phyloP scores from a whole-genome alignment of 2,329 filamentous ascomycete species.

The Colletotrichum eleusines region DNA sequence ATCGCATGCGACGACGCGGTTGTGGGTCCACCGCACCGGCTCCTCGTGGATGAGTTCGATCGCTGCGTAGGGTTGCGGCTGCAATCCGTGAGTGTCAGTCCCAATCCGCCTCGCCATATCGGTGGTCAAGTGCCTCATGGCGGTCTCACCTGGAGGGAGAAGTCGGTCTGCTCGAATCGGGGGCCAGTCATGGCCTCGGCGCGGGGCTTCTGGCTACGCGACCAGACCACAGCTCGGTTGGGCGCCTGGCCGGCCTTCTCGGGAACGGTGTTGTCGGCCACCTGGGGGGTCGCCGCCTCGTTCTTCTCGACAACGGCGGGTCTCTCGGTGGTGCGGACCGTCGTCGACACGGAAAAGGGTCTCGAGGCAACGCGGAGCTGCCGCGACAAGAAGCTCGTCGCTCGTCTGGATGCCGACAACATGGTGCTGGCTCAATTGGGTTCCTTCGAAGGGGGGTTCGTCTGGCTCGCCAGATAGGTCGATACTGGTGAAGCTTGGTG shows the following conservation, averaged over 20 bases:
- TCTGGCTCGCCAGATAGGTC: slow-evolving; percentile 34
- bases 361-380: slow-evolving; percentile 59
- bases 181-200: slow-evolving; percentile 91
- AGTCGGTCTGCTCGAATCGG: slow-evolving; percentile 96
- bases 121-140: slow-evolving; percentile 11
- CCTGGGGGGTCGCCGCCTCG: slow-evolving; percentile 57
- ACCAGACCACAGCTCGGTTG: slow-evolving; percentile 86
- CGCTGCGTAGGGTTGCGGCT: slow-evolving; percentile 91
- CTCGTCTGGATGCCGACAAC: slow-evolving; percentile 57
- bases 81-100: slow-evolving; percentile 33
- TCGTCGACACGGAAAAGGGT: slow-evolving; percentile 61
- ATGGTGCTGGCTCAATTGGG: slow-evolving; percentile 54
- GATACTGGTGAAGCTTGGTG: slow-evolving; percentile 37
- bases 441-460: slow-evolving; percentile 19
- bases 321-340: slow-evolving; percentile 51
- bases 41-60: slow-evolving; percentile 98
- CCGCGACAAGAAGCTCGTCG: slow-evolving; percentile 58
- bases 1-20: slow-evolving; percentile 86
- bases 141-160: slow-evolving; percentile 84
- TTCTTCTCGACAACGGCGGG: slow-evolving; percentile 54
- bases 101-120: neutral
- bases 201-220: slow-evolving; percentile 84
- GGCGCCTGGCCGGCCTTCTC: slow-evolving; percentile 81
- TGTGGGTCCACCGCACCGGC: slow-evolving; percentile 91
- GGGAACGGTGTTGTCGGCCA: slow-evolving; percentile 56